Evolutionary conservation across 2,329 filamentous ascomycete genomes (phyloP), one percentile per base, ranked within the genome.

Genomic region (Penicillium sp.): DNA sequence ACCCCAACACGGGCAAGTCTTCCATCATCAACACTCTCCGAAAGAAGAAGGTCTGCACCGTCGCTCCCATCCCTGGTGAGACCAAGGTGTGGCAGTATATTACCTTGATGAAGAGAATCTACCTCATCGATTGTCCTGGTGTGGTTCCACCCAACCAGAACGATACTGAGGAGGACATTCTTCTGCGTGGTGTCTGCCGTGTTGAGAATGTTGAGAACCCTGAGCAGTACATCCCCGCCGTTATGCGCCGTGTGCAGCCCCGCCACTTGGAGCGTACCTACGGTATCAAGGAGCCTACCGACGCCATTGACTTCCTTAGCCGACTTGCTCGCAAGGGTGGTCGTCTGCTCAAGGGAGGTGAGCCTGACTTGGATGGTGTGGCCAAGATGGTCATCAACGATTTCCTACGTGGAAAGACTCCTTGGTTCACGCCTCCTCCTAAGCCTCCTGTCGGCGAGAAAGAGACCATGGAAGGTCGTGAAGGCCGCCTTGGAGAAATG

Each of bases 21-120:
- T 95, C 91, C 44, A 95, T 99, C 65, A 98, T 99, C 78, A 99
- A 99, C 78, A 96, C 93, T 0, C 80, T 99, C 3, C 85, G 92
- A 46, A 93, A 92, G 75, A 98, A 97, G 81, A 93, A 95, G 74
- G 93, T 97, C 42, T 93, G 93, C 78, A 95, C 84, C 16, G 92
- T 96, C 3, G 95, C 95, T 7, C 95, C 93, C 6, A 96, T 98
- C 61, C 93, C 95, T 7, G 95, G 93, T 14, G 93, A 97, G 80
- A 98, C 93, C 33, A 98, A 97, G 77, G 90, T 97, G 29, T 98
- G 95, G 93, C 93, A 97, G 74, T 97, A 97, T 71, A 92, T 97
- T 65, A 96, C 92, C 3, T 77, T 98, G 58, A 96, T 96, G 90
- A 96, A 93, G 79, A 84, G 92, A 53, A 96, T 96, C 52, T 93